Evolutionary conservation across 2,329 filamentous ascomycete genomes (phyloP).

Genomic region (Aspergillus intermedius): DNA sequence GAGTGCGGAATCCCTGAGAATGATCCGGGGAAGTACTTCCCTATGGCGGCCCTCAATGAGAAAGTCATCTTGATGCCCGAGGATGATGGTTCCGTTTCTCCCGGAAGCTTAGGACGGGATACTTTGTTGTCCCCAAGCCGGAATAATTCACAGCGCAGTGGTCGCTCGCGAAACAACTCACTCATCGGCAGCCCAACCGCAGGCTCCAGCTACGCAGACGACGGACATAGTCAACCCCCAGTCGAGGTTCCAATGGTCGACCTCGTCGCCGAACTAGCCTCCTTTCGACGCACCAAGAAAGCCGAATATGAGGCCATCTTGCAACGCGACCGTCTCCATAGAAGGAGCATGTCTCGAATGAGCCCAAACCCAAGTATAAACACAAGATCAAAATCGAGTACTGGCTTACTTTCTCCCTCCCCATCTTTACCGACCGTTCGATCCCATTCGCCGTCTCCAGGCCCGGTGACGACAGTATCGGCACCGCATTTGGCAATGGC

Average conservation of each 20-base stretch:
- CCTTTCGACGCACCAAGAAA: conserved; percentile 49
- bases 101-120: conserved; percentile 10
- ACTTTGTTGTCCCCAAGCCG: conserved; percentile 7
- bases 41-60: conserved; percentile 37
- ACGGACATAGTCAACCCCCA: conserved; percentile 1
- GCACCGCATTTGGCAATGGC: conserved; percentile 22
- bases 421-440: conserved; percentile 3
- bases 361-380: conserved; percentile 11
- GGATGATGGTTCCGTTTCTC: conserved; percentile 21
- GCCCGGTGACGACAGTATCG: conserved; percentile 3
- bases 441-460: conserved; percentile 12
- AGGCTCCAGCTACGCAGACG: conserved; percentile 1
- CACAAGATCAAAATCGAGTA: no score
- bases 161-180: conserved; percentile 1
- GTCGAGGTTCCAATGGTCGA: conserved; percentile 34
- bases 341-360: conserved; percentile 3
- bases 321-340: background rate
- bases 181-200: conserved; percentile 1
- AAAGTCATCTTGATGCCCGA: conserved; percentile 38
- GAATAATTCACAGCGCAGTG: background rate
- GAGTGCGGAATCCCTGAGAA: conserved; percentile 47
- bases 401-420: conserved; percentile 4
- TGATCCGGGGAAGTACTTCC: conserved; percentile 40
- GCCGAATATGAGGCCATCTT: conserved; percentile 39
- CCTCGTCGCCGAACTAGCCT: conserved; percentile 48